Percentiles rank a stretch among this genome's conserved stretches.
These are phyloP conservation scores for Begonia masoniana DNA, from an alignment of 306 rosid species.

Conservation along the genomic window DNA sequence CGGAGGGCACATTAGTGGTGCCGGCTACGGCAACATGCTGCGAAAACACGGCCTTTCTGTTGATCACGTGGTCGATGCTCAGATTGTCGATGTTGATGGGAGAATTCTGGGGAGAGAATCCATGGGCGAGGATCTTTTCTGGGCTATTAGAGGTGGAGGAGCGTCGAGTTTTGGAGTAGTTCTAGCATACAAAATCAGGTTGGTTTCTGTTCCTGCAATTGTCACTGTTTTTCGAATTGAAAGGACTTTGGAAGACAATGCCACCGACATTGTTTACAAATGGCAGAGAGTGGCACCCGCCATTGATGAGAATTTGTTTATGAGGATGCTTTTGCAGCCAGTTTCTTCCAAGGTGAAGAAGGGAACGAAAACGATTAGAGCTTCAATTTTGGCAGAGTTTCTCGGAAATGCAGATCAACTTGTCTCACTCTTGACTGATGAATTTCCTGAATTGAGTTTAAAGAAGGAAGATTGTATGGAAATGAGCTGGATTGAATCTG, in stretches of 20 bases:
- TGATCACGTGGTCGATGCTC: constrained; percentile 38
- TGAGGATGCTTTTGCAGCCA: constrained; percentile 26
- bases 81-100: constrained; percentile 28
- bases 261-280: constrained; percentile 20
- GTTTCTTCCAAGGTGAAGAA: constrained; percentile 18
- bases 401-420: constrained; percentile 38
- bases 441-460: constrained; percentile 39
- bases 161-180: constrained; percentile 42
- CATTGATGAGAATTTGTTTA: constrained; percentile 30
- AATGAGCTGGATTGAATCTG: constrained; percentile 39
- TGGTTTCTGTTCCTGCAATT: constrained; percentile 32
- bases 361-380: constrained; percentile 26
- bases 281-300: constrained; percentile 40
- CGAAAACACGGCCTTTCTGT: constrained; percentile 39
- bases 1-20: constrained; percentile 48
- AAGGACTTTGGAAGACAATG: constrained; percentile 28
- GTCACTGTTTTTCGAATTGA: constrained; percentile 35
- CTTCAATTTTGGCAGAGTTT: constrained; percentile 22
- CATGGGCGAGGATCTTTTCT: constrained; percentile 50
- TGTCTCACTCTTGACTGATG: constrained; percentile 21
- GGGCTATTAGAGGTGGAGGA: constrained; percentile 48
- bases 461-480: constrained; percentile 28
- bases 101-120: constrained; percentile 27
- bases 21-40: constrained; percentile 43
- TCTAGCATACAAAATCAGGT: constrained; percentile 25